A percentile compares a stretch with the other conserved stretches of the same genome.
Conservation (phyloP, 768 basidiomycete species). For the Clavulina sp. region DNA sequence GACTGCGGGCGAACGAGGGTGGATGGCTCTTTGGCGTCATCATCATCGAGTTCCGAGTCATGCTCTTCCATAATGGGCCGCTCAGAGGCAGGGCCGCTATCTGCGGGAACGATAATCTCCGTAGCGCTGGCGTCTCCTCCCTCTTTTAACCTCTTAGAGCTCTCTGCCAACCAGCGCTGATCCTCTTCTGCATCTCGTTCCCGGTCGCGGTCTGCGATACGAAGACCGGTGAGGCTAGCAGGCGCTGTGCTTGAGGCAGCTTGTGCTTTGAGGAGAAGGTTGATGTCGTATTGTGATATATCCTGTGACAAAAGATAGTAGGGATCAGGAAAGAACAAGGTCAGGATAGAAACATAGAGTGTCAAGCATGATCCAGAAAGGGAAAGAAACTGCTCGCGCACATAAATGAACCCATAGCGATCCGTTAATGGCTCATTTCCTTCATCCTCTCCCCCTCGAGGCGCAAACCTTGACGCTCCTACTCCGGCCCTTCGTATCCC, state of each 20-base stretch:
- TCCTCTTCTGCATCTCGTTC: conserved; percentile 39
- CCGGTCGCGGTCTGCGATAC: conserved; percentile 67
- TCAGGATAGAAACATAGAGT: no score
- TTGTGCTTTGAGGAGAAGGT: conserved; percentile 53
- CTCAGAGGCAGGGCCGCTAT: no score
- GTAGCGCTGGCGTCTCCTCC: conserved; percentile 15
- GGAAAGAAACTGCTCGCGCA: background rate
- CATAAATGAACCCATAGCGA: conserved; percentile 77
- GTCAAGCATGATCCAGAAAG: no score
- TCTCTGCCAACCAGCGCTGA: conserved; percentile 58
- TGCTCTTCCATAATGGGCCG: background rate
- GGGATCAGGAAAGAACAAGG: background rate
- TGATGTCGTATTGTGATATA: conserved; percentile 60
- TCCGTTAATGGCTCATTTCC: conserved; percentile 51
- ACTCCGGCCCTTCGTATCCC: no score
- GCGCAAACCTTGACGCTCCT: no score
- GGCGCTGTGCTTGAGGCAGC: conserved; percentile 62
- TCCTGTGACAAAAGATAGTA: conserved; percentile 21
- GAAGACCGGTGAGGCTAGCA: conserved; percentile 72
- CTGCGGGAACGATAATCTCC: no score
- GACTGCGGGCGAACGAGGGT: no score
- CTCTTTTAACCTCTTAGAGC: conserved; percentile 27
- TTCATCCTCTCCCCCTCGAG: no score
- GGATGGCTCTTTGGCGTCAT: no score
- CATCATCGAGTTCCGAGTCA: no score